Evolutionary conservation across 805 yeast genomes (phyloP).

Genomic region (Brettanomyces custersianus): DNA sequence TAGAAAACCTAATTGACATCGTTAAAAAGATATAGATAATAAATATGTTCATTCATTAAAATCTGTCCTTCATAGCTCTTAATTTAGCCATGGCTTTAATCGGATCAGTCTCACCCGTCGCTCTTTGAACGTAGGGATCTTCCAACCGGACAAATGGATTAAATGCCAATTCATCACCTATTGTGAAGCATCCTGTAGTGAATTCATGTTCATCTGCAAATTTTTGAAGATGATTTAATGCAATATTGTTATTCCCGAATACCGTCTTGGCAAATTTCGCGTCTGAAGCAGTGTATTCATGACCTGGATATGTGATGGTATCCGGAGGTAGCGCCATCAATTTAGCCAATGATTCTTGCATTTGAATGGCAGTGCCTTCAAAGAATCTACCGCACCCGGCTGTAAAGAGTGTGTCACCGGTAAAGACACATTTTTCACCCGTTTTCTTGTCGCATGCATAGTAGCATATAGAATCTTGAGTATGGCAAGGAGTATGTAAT

Average conservation of each 20-base stretch:
- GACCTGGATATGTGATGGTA: conserved; percentile 85
- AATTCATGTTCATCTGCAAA: conserved; percentile 49
- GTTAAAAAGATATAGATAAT: conserved; percentile 24
- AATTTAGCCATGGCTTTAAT: conserved; percentile 61
- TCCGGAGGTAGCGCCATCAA: conserved; percentile 57
- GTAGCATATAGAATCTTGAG: conserved; percentile 93
- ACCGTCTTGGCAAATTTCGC: conserved; percentile 68
- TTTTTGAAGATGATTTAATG: conserved; percentile 44
- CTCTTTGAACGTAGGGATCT: conserved; percentile 53
- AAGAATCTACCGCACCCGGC: conserved; percentile 97
- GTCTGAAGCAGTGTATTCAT: conserved; percentile 85
- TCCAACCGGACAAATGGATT: conserved; percentile 84
- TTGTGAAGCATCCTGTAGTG: conserved; percentile 82
- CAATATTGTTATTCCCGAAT: conserved; percentile 36
- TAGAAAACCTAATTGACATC: conserved; percentile 46
- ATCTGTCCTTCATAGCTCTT: conserved; percentile 67
- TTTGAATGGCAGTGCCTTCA: conserved; percentile 79
- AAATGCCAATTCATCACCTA: conserved; percentile 69
- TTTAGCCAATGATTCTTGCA: conserved; percentile 61
- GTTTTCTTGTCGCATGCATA: conserved; percentile 57
- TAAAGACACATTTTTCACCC: conserved; percentile 67
- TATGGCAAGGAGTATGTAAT: conserved; percentile 94
- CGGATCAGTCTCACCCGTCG: conserved; percentile 43
- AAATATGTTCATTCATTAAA: conserved; percentile 17
- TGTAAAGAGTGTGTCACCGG: conserved; percentile 91